Base-by-base conservation (phyloP, 345 rosid species). In the Salix exigua region DNA sequence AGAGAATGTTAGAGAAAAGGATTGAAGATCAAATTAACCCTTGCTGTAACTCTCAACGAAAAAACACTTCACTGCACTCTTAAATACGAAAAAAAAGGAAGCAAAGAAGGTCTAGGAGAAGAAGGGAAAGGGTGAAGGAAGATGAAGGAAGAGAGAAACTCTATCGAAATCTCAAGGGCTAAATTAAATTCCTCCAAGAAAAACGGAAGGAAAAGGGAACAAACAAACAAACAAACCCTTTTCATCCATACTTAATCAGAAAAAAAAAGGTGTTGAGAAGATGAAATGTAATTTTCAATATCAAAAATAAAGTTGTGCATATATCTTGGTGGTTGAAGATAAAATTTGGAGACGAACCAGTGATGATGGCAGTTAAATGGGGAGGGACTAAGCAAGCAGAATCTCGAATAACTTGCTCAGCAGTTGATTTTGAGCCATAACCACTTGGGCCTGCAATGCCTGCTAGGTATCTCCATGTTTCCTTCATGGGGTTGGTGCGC, bases 371-470 rank as follows among this genome's bases (percentile, higher is more conserved):
- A 67, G 93, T 91, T 67, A 91, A 85, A 30, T 79, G 81, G 74
- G 81, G 68, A 72, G 84, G 76, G 53, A 73, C 13, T 2, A 50
- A 38, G 63, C 40, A 70, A 33, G 74, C 66, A 51, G 30, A 84
- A 73, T 82, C 78, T 50, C 81, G 80, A 31, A 92, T 86, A 74
- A 93, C 97, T 85, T 89, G 90, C 50, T 93, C 93, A 70, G 99
- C 97, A 11, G 97, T 93, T 28, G 99, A 85, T 64, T 86, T 91
- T 16, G 99, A 95, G 84, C 99, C 97, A 87, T 84, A 93, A 51
- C 97, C 99, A 74, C 96, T 95, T 18, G 99, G 92, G n/a, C 97
- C 99, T 44, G 96, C 94, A 79, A 90, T 87, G 69, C 97, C 97
- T 58, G 97, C 96, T 25, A 95, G 83, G 85, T 95, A 95, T 75